These are phyloP conservation scores for Tuber magnatum DNA, from an alignment of 495 filamentous ascomycete genomes.

Conservation along the genomic window DNA sequence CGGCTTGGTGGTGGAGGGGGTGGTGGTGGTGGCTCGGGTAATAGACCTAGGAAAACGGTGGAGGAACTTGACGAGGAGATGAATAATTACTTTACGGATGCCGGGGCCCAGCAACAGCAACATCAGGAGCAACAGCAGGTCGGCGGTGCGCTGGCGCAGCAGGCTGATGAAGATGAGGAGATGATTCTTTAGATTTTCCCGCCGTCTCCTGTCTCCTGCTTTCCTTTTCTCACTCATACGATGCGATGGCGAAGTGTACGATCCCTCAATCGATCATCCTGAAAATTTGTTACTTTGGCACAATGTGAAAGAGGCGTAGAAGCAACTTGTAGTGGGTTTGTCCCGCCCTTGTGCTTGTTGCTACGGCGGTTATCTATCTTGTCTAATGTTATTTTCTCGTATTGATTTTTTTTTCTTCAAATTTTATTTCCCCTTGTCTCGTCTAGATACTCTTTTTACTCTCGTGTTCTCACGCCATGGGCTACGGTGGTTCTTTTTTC, in stretches of 20 bases:
- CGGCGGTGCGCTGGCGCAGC: slow-evolving; percentile 36
- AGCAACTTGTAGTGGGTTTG: not conserved
- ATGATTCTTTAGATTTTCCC: slow-evolving; percentile 30
- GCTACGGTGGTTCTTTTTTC: not conserved
- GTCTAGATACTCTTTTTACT: not conserved
- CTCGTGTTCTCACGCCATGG: not conserved
- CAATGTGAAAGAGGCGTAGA: not conserved
- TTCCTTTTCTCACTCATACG: not conserved
- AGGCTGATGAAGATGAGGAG: slow-evolving; percentile 50
- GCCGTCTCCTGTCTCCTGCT: slow-evolving; percentile 1
- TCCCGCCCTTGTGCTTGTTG: not conserved
- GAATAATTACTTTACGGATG: slow-evolving; percentile 77
- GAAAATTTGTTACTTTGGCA: not conserved
- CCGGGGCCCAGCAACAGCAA: slow-evolving; percentile 37
- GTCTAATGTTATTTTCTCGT: not conserved
- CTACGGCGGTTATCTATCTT: not conserved
- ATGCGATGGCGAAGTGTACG: not conserved
- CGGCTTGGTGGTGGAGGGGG: slow-evolving; percentile 43
- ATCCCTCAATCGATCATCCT: not conserved
- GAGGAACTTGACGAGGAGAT: slow-evolving; percentile 93
- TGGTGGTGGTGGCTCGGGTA: slow-evolving; percentile 43
- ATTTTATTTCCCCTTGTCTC: not conserved
- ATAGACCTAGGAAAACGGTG: slow-evolving; percentile 77
- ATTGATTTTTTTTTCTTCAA: not conserved
- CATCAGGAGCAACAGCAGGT: slow-evolving; percentile 17